These are phyloP conservation scores for Paramecium sonneborni DNA, from an alignment of 73 alveolate species.

Conservation along the genomic window DNA sequence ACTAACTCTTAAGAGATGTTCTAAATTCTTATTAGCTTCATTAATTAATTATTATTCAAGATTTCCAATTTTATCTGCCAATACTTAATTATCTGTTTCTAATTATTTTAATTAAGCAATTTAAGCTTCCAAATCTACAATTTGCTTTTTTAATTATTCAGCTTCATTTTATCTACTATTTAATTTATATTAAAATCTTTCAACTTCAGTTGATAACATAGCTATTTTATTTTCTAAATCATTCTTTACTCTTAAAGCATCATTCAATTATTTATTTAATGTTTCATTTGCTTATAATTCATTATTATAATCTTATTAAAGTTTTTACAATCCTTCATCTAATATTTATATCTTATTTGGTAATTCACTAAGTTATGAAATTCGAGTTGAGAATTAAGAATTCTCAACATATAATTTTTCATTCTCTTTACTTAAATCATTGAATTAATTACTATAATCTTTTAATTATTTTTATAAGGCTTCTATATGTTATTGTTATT, in stretches of 20 bases:
- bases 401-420: constrained; percentile 40
- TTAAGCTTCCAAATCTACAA: not conserved
- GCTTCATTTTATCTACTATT: constrained; percentile 32
- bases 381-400: not conserved
- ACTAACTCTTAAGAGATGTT: not conserved
- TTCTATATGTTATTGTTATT: not conserved
- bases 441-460: not conserved
- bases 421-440: not conserved
- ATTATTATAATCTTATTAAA: not conserved
- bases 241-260: not conserved
- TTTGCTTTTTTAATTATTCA: not conserved
- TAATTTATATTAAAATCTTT: constrained; percentile 32
- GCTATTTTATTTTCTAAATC: constrained; percentile 52
- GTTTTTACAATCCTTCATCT: not conserved
- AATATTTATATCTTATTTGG: not conserved
- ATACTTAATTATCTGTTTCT: not conserved
- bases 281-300: not conserved
- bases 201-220: constrained; percentile 44
- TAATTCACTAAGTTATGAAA: not conserved
- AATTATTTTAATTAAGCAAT: not conserved
- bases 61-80: not conserved
- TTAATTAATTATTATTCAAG: not conserved
- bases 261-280: constrained; percentile 19
- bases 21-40: not conserved
- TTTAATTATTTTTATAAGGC: not conserved